phyloP scores from a whole-genome alignment of 139 green algal genomes.

The Chlorella sp. region DNA sequence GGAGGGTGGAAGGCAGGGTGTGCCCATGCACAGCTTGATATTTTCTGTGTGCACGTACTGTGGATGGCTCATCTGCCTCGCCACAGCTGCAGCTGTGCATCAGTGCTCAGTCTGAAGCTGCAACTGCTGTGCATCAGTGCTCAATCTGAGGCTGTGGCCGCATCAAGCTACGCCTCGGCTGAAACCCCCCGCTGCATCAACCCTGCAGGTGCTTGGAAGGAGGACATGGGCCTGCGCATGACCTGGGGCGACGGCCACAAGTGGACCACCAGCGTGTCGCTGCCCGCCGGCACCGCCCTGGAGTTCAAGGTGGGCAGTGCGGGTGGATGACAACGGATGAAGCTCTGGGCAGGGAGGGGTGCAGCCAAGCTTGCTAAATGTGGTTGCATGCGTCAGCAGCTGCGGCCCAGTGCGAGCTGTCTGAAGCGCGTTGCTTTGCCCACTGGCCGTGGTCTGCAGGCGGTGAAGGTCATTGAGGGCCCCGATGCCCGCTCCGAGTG shows the following conservation, averaged over 20 bases:
- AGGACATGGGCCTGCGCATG: background rate
- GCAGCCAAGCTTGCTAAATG: background rate
- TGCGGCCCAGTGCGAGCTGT: background rate
- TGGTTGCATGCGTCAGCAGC: background rate
- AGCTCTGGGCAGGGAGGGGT: no score
- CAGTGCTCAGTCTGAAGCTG: no score
- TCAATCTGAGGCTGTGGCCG: no score
- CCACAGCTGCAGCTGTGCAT: no score
- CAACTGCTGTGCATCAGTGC: no score
- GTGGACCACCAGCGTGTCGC: background rate
- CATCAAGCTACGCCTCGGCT: no score
- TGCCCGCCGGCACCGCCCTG: constrained; percentile 12
- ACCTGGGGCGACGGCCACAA: constrained; percentile 20
- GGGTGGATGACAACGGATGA: no score
- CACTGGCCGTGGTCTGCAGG: background rate
- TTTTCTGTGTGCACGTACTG: no score
- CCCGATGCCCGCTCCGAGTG: background rate
- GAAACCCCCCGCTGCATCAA: no score
- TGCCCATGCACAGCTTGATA: no score
- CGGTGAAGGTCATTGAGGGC: background rate
- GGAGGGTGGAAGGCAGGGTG: no score
- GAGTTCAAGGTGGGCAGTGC: constrained; percentile 26
- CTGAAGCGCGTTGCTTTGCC: background rate
- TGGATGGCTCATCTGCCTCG: no score
- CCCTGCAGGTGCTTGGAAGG: constrained; percentile 7